Evolutionary conservation across 257 asterid species (phyloP).

Genomic region (Jaltomata sinuosa): DNA sequence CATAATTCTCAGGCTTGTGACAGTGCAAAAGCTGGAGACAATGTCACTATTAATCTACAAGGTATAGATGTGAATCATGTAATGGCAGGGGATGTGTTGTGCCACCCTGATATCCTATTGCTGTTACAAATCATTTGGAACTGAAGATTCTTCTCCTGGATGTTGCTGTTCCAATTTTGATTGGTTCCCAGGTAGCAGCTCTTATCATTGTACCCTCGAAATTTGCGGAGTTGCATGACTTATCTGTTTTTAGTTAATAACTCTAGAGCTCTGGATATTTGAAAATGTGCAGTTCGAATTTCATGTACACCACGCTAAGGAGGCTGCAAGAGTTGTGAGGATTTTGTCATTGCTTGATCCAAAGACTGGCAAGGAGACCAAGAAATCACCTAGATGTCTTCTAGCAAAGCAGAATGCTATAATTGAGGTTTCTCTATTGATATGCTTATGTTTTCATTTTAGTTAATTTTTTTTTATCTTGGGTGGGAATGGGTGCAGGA

Average conservation of each 20-base stretch:
- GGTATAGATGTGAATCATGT: constrained; percentile 61
- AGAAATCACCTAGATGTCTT: constrained; percentile 76
- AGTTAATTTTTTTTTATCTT: too few relatives aligned
- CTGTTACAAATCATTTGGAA: constrained; percentile 66
- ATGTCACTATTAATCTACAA: constrained; percentile 62
- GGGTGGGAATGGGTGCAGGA: not conserved
- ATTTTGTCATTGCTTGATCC: constrained; percentile 67
- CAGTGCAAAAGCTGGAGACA: constrained; percentile 90
- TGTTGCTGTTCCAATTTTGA: constrained; percentile 51
- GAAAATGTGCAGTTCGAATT: constrained; percentile 59
- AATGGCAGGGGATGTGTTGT: constrained; percentile 71
- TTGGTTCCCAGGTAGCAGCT: constrained; percentile 73
- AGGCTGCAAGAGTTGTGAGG: constrained; percentile 64
- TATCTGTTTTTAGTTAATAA: not conserved
- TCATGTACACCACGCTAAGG: constrained; percentile 81
- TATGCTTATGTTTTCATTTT: not conserved
- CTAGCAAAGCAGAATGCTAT: constrained; percentile 72
- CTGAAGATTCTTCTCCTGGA: constrained; percentile 75
- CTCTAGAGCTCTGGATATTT: not conserved
- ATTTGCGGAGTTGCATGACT: constrained; percentile 19
- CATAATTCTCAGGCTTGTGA: constrained; percentile 51
- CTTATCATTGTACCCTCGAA: constrained; percentile 26
- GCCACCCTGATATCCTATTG: constrained; percentile 84
- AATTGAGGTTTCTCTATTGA: constrained; percentile 54
- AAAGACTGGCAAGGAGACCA: constrained; percentile 64